These are phyloP conservation scores for Boletus speciosus DNA, from an alignment of 768 basidiomycete species.

Conservation along the genomic window DNA sequence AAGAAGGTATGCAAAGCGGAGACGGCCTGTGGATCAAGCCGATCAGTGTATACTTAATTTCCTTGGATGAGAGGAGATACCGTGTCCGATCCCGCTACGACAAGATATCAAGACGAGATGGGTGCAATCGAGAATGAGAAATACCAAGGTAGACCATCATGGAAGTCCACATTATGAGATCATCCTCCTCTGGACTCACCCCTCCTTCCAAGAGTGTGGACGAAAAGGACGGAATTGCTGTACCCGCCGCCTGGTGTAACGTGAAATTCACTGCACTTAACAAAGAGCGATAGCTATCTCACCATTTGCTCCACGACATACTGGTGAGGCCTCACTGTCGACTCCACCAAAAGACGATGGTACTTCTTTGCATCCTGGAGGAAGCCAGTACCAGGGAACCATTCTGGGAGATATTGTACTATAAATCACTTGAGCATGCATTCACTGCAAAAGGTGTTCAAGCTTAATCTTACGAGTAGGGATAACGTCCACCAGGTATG, in stretches of 20 bases:
- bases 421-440: background rate
- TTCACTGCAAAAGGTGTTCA: too few species aligned
- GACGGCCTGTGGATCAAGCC: conserved; percentile 4
- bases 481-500: conserved; percentile 21
- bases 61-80: conserved; percentile 31
- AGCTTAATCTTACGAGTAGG: conserved; percentile 14
- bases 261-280: background rate
- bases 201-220: conserved; percentile 12
- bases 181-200: conserved; percentile 16
- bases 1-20: conserved; percentile 22
- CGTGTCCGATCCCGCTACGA: conserved; percentile 45
- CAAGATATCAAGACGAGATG: background rate
- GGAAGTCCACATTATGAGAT: conserved; percentile 21
- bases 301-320: conserved; percentile 51
- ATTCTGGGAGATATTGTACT: conserved; percentile 33
- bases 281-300: background rate
- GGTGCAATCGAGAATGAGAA: background rate
- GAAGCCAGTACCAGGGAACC: conserved; percentile 37
- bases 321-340: conserved; percentile 43
- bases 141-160: conserved; percentile 8
- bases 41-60: conserved; percentile 26
- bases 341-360: conserved; percentile 28
- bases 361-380: conserved; percentile 28
- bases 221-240: conserved; percentile 19
- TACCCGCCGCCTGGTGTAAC: conserved; percentile 13